Conservation (phyloP, 441 rosid species). For the Daphne laureola region DNA sequence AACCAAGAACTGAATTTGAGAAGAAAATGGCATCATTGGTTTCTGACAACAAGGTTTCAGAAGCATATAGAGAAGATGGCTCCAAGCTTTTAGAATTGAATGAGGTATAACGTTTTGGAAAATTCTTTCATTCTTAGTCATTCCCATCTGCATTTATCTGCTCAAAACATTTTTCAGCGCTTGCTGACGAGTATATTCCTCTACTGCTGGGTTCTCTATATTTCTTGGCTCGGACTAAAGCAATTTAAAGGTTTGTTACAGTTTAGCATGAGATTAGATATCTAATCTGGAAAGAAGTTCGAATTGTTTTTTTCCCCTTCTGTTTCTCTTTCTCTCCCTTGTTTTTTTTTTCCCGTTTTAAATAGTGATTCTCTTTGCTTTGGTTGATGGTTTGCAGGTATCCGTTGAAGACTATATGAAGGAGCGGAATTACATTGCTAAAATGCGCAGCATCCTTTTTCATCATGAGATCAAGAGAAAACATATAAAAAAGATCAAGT, state of each 20-base stretch:
- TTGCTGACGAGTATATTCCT: too few species aligned
- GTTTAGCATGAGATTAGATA: too few species aligned
- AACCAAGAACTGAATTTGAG: slow-evolving; percentile 93
- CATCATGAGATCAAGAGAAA: slow-evolving; percentile 79
- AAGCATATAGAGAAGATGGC: slow-evolving; percentile 82
- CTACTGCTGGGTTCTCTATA: too few species aligned
- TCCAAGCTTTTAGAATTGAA: slow-evolving; percentile 79
- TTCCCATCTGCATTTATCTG: not conserved
- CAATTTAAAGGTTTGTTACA: too few species aligned
- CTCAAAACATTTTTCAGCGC: too few species aligned
- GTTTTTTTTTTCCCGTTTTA: too few species aligned
- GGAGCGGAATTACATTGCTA: slow-evolving; percentile 52
- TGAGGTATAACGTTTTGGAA: slow-evolving; percentile 38
- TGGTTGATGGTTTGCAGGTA: slow-evolving; percentile 38
- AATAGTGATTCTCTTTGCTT: slow-evolving; percentile 9
- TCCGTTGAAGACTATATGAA: slow-evolving; percentile 68
- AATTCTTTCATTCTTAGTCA: not conserved
- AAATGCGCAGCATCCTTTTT: slow-evolving; percentile 84
- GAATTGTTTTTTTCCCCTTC: too few species aligned
- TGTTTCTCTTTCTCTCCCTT: too few species aligned
- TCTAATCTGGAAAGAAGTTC: too few species aligned
- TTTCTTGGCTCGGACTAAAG: too few species aligned
- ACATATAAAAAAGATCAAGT: slow-evolving; percentile 84
- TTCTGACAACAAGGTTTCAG: slow-evolving; percentile 43
- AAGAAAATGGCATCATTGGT: slow-evolving; percentile 77